Evolutionary conservation across 2,329 filamentous ascomycete genomes (phyloP), one percentile per base, ranked within the genome.

Genomic region (Fusarium austroafricanum): DNA sequence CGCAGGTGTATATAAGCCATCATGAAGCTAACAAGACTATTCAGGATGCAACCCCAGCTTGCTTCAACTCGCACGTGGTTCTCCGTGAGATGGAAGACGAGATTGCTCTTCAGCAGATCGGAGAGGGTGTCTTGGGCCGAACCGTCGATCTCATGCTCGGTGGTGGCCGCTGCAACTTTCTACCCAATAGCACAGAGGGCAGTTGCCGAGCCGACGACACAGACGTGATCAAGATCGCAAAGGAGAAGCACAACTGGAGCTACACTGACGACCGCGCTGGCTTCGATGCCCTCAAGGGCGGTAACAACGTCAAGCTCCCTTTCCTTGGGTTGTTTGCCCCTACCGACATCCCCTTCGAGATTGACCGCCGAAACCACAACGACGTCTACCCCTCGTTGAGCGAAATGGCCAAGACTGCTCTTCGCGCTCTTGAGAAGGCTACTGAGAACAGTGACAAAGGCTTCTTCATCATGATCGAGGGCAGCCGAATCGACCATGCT

Each of bases 401-500:
- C 76, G 94, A 97, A 79, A 98, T 97, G 94, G 89, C 95, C 10
- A 85, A 86, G 71, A 93, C 92, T 17, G 95, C 96, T 2, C 83
- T 99, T 65, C 88, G 86, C 15, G 89, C 92, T 2, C 86, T 99
- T 23, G 91, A 91, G 65, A 89, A 89, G 61, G 96, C 94, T 0
- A 97, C 96, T 0, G 84, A 87, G 75, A 84, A 94, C 75, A 93
- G 88, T 65, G 93, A 98, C 40, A 89, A 96, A 79, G 96, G 96
- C 6, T 99, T 98, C 84, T 99, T 99, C 81, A 84, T 99, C 72
- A 97, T 99, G 95, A 96, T 99, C 64, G 96, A 99, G 79, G 96
- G 94, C 6, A 97, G 93, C 73, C 87, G 96, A 40, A 98, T 99
- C 73, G 96, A 99, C 75, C 96, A 99, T 77, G 95, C 96, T 6